Conservation (phyloP, 2,329 filamentous ascomycete genomes). For the Aspergillus japonicus region DNA sequence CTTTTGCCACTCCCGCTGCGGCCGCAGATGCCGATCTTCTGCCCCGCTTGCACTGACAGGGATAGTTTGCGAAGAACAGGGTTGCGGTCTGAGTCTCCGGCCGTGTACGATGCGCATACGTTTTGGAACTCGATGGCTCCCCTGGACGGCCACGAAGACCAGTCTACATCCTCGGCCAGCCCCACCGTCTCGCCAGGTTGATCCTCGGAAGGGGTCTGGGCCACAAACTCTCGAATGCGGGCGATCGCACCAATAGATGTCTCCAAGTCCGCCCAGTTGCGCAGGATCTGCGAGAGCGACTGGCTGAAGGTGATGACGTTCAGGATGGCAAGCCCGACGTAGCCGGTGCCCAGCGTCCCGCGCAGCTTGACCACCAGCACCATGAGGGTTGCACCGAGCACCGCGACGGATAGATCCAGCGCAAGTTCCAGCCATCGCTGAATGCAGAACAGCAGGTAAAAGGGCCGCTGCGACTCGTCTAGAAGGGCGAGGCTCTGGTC, state of each 20-base stretch:
- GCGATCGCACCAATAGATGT: conserved; percentile 4
- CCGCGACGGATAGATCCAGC: conserved; percentile 18
- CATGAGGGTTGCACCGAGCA: conserved; percentile 10
- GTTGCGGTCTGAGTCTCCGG: too few species aligned
- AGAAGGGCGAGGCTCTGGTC: conserved; percentile 2
- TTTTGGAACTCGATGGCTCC: too few species aligned
- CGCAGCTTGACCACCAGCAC: conserved; percentile 13
- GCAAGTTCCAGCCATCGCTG: conserved; percentile 24
- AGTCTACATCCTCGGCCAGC: conserved; percentile 62
- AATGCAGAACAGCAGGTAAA: conserved; percentile 22
- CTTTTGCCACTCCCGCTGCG: not conserved
- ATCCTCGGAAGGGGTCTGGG: too few species aligned
- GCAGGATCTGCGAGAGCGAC: not conserved
- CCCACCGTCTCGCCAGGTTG: conserved; percentile 36
- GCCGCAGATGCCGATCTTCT: not conserved
- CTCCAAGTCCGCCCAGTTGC: conserved; percentile 3
- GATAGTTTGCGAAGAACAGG: too few species aligned
- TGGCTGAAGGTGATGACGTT: not conserved
- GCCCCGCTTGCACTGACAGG: not conserved
- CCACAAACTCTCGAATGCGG: not conserved
- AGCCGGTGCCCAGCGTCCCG: conserved; percentile 30
- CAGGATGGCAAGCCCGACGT: not conserved
- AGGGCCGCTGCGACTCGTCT: conserved; percentile 20
- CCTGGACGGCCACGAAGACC: conserved; percentile 53
- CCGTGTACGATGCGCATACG: too few species aligned